phyloP scores from a whole-genome alignment of 2,329 filamentous ascomycete genomes.

The Pseudogymnoascus sp. region DNA sequence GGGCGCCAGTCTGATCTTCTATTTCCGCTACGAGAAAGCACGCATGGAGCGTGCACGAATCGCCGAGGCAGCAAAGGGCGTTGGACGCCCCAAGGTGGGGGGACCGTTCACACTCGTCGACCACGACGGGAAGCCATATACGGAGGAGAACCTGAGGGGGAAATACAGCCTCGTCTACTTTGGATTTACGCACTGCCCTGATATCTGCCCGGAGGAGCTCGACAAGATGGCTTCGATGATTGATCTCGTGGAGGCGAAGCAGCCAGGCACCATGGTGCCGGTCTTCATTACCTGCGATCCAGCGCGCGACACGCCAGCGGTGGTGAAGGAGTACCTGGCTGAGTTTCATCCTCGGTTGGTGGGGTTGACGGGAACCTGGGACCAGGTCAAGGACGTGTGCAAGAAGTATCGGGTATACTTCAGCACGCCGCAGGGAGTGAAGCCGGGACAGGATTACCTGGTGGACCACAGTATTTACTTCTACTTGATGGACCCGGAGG shows the following conservation, averaged over 20 bases:
- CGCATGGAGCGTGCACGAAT: constrained; percentile 83
- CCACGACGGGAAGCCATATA: constrained; percentile 70
- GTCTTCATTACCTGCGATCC: constrained; percentile 96
- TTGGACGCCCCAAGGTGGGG: constrained; percentile 87
- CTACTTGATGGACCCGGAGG: constrained; percentile 97
- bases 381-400: constrained; percentile 88
- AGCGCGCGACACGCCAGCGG: constrained; percentile 75
- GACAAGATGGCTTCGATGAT: constrained; percentile 99
- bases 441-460: constrained; percentile 90
- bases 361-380: constrained; percentile 86
- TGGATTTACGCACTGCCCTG: constrained; percentile 94
- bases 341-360: constrained; percentile 87
- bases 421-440: constrained; percentile 78
- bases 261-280: constrained; percentile 34
- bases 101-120: constrained; percentile 77
- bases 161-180: constrained; percentile 90
- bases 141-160: constrained; percentile 74
- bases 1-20: constrained; percentile 70
- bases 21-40: constrained; percentile 89
- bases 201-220: constrained; percentile 97
- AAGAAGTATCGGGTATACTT: constrained; percentile 98
- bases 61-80: constrained; percentile 85
- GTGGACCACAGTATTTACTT: constrained; percentile 99
- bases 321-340: constrained; percentile 74
- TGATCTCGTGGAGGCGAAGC: constrained; percentile 54